Conservation (phyloP, 2,329 filamentous ascomycete species). For the Monilinia vaccinii-corymbosi region DNA sequence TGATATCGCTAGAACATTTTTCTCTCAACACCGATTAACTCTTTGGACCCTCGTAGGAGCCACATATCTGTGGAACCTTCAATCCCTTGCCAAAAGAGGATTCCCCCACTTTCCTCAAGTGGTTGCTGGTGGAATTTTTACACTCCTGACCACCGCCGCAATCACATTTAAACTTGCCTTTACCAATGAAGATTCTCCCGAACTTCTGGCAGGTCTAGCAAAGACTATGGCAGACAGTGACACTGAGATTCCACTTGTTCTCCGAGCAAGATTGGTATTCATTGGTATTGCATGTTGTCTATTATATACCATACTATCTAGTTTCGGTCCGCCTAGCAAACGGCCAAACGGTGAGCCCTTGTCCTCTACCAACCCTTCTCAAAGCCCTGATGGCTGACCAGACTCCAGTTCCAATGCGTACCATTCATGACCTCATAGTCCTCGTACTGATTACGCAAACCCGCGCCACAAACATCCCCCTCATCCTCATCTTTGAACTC, state of each 20-base stretch:
- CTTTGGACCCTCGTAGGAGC: constrained; percentile 67
- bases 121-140: constrained; percentile 27
- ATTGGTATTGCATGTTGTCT: constrained; percentile 33
- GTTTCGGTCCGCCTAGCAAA: constrained; percentile 28
- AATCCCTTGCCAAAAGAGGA: constrained; percentile 19
- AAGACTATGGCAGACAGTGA: constrained; percentile 23
- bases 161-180: constrained; percentile 86
- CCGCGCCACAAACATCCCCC: constrained; percentile 72
- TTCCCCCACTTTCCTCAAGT: constrained; percentile 25
- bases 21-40: constrained; percentile 52
- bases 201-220: constrained; percentile 50
- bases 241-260: constrained; percentile 22
- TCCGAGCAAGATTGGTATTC: constrained; percentile 39
- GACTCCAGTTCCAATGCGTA: constrained; percentile 25
- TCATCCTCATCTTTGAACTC: constrained; percentile 67
- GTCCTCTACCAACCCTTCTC: background rate
- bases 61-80: constrained; percentile 51
- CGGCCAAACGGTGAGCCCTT: constrained; percentile 19
- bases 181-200: constrained; percentile 78
- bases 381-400: constrained; percentile 1
- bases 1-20: constrained; percentile 69
- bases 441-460: constrained; percentile 83
- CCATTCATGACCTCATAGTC: constrained; percentile 61
- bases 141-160: constrained; percentile 44
- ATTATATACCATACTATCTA: constrained; percentile 34